Evolutionary conservation across 805 yeast species (phyloP).

Genomic region (Yamadazyma insecticola): DNA sequence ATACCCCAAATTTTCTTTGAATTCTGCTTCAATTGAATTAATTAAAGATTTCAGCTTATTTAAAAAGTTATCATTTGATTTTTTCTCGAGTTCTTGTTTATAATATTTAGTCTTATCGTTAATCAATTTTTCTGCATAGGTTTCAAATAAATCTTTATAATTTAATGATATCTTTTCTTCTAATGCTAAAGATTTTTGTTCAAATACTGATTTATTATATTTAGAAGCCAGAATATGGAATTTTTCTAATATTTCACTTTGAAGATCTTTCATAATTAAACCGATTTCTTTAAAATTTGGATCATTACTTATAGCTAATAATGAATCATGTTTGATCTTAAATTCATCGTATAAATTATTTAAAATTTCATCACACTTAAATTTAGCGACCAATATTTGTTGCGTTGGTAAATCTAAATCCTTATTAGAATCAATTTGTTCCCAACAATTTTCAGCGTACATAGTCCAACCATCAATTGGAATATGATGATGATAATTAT

Average conservation of each 20-base stretch:
- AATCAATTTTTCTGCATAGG: slow-evolving; percentile 16
- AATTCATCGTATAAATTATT: slow-evolving; percentile 30
- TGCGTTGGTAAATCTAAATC: slow-evolving; percentile 96
- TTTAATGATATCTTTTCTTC: slow-evolving; percentile 31
- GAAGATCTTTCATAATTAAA: slow-evolving; percentile 36
- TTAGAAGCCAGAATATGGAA: slow-evolving; percentile 76
- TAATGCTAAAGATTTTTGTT: slow-evolving; percentile 53
- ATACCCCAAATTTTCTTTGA: slow-evolving; percentile 10
- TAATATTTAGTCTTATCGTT: slow-evolving; percentile 12
- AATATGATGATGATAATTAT: slow-evolving; percentile 73
- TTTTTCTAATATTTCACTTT: slow-evolving; percentile 40
- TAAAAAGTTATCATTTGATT: slow-evolving; percentile 11
- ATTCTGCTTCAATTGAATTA: slow-evolving; percentile 6
- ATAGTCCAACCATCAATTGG: slow-evolving; percentile 97
- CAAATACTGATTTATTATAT: slow-evolving; percentile 63
- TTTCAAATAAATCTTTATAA: slow-evolving; percentile 35
- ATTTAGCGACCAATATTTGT: slow-evolving; percentile 89
- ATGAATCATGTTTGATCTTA: slow-evolving; percentile 13
- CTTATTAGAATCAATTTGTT: slow-evolving; percentile 86
- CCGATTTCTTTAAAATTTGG: slow-evolving; percentile 49
- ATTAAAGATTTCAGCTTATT: slow-evolving; percentile 9
- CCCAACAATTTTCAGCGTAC: slow-evolving; percentile 90
- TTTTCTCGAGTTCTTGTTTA: slow-evolving; percentile 8
- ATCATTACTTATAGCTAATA: slow-evolving; percentile 8
- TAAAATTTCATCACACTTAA: slow-evolving; percentile 88